phyloP scores from a whole-genome alignment of 108 stramenopile genomes.

The Cyclotella baltica region DNA sequence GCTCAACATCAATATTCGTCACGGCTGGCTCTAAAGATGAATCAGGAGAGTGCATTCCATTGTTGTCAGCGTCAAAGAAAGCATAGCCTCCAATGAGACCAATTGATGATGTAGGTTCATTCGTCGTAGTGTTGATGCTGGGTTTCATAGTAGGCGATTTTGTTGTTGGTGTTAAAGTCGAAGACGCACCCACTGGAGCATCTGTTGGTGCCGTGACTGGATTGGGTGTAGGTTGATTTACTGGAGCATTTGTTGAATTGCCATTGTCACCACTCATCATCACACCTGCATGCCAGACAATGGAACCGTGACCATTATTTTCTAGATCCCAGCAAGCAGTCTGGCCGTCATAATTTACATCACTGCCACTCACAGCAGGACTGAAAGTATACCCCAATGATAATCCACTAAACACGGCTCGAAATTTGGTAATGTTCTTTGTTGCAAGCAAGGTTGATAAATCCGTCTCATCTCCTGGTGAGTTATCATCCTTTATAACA shows the following conservation, averaged over 20 bases:
- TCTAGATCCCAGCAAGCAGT: conserved; percentile 36
- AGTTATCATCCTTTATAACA: conserved; percentile 11
- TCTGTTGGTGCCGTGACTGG: neutral
- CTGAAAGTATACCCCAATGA: conserved; percentile 5
- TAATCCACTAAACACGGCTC: conserved; percentile 21
- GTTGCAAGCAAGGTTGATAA: conserved; percentile 13
- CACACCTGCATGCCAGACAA: conserved; percentile 53
- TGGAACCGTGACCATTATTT: conserved; percentile 20
- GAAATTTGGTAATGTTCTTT: conserved; percentile 16
- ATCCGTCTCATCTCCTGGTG: neutral
- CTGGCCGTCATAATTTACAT: conserved; percentile 29
- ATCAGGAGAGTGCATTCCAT: conserved; percentile 30
- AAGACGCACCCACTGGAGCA: neutral
- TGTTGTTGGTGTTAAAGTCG: conserved; percentile 5
- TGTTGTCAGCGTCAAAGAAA: conserved; percentile 36
- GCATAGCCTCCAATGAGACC: conserved; percentile 41
- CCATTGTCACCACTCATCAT: neutral
- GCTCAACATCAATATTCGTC: conserved; percentile 29
- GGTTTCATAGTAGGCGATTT: conserved; percentile 15
- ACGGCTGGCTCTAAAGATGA: conserved; percentile 19
- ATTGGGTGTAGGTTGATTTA: neutral
- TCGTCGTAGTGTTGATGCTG: neutral
- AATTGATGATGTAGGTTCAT: neutral
- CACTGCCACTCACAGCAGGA: conserved; percentile 16
- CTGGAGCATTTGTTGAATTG: neutral